Conservation (phyloP, 176 grass and related monocot genomes). For the Alopecurus myosuroides region DNA sequence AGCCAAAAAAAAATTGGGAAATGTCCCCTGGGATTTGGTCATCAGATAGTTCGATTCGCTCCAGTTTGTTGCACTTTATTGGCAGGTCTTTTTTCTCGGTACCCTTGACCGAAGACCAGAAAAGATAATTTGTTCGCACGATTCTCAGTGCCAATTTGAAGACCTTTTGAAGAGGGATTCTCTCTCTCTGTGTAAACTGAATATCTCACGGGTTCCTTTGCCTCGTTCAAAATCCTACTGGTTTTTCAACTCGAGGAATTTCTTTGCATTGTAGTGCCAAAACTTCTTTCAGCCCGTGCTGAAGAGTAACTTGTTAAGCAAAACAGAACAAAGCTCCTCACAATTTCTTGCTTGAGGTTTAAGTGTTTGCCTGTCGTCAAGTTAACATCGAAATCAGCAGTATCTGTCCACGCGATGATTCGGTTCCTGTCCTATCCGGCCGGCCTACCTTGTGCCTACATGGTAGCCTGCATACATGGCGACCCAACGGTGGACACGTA, state of each 20-base stretch:
- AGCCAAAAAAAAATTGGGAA: not conserved
- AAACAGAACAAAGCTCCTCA: too few relatives aligned
- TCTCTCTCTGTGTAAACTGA: not conserved
- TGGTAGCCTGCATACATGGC: not conserved
- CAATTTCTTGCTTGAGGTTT: conserved; percentile 5
- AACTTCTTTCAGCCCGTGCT: too few relatives aligned
- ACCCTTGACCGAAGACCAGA: not conserved
- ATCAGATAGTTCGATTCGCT: not conserved
- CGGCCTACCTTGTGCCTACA: not conserved
- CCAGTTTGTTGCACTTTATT: not conserved
- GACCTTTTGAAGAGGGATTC: not conserved
- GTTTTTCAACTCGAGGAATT: too few relatives aligned
- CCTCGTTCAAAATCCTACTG: not conserved
- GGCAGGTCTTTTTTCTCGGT: not conserved
- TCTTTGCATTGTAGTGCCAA: too few relatives aligned
- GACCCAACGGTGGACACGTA: not conserved
- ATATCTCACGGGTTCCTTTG: not conserved
- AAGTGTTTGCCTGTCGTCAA: not conserved
- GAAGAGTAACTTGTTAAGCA: too few relatives aligned
- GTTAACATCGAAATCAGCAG: not conserved
- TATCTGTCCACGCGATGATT: not conserved
- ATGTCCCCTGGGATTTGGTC: not conserved
- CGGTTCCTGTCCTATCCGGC: not conserved
- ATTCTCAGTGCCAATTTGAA: not conserved
- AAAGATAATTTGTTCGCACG: not conserved